Evolutionary conservation across 2,329 filamentous ascomycete genomes (phyloP).

Genomic region (Phialophora macrospora): DNA sequence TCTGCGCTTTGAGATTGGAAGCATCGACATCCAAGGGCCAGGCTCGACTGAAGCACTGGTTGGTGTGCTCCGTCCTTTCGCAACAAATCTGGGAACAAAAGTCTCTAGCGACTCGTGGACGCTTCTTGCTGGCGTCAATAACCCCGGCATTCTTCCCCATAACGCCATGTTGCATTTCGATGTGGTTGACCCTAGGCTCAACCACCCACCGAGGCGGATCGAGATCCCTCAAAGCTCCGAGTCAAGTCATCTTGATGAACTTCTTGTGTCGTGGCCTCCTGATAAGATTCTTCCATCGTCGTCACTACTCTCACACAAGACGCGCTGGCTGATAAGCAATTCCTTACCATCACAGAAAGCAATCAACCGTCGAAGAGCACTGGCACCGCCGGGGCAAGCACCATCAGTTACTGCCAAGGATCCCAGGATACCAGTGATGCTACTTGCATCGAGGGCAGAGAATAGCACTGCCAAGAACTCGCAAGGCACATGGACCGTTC

Average conservation of each 20-base stretch:
- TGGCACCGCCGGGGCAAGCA: constrained; percentile 65
- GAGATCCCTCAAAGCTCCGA: constrained; percentile 42
- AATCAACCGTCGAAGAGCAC: constrained; percentile 75
- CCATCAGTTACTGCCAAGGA: constrained; percentile 66
- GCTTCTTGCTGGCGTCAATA: constrained; percentile 61
- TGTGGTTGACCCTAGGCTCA: constrained; percentile 77
- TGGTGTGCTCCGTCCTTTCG: constrained; percentile 65
- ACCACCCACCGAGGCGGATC: constrained; percentile 70
- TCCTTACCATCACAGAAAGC: constrained; percentile 75
- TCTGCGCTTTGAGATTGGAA: constrained; percentile 72
- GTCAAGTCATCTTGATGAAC: constrained; percentile 58
- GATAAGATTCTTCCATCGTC: constrained; percentile 58
- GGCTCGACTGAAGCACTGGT: constrained; percentile 78
- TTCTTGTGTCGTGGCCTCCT: constrained; percentile 70
- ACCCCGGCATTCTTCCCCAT: constrained; percentile 70
- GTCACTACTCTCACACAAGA: constrained; percentile 70
- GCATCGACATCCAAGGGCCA: constrained; percentile 72
- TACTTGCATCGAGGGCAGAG: constrained; percentile 57
- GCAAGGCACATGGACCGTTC: constrained; percentile 77
- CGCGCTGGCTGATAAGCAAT: constrained; percentile 67
- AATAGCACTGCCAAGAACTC: constrained; percentile 59
- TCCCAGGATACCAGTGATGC: constrained; percentile 75
- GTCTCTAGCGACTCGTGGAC: constrained; percentile 43
- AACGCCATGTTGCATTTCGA: constrained; percentile 74
- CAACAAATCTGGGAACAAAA: constrained; percentile 44